Evolutionary conservation across 352 stramenopile genomes (phyloP), one percentile per base, ranked within the genome.

Genomic region (Globisporangium cylindrosporum): DNA sequence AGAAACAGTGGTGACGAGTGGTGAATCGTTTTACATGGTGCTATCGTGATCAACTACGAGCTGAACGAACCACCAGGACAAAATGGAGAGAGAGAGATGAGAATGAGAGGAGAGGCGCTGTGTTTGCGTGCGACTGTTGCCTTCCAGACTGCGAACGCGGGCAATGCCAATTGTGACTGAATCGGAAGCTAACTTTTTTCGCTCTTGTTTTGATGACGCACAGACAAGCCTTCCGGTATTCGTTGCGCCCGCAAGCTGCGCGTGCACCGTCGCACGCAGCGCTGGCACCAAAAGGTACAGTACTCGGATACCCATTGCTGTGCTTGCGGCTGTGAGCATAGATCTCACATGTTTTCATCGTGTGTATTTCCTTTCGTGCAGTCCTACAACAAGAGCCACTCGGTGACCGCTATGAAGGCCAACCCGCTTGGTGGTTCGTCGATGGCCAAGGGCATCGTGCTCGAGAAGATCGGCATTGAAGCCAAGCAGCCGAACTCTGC

Each of bases 401-500:
- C 97, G 73, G 90, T 99, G 69, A 99, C 97, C 53, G 97, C 97
- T 73, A 99, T 99, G 96, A 99, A 99, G 94, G 97, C 98, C 73
- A 99, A 99, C 88, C 97, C 98, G 72, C 97, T 99, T 76, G 98
- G 97, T 97, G 98, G 98, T 73, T 98, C 98, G 56, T 99, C 98
- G 73, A 99, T 99, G 97, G 97, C 98, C 75, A 99, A 99, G 94
- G 98, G 98, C 82, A 99, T 99, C 82, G 98, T 99, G 46, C 89
- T 99, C 54, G 98, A 99, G 84, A 99, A 99, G 93, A 99, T 99
- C 71, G 98, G 98, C 83, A 99, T 99, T 98, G 98, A 99, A 80
- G 98, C 98, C 73, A 99, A 99, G 90, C 98, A 99, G 92, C 98
- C 98, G 66, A 99, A 99, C 95, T 99, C 97, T 54, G 98, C 98